Evolutionary conservation across 345 rosid species (phyloP), one percentile per base, ranked within the genome.

Genomic region (Boechera stricta): DNA sequence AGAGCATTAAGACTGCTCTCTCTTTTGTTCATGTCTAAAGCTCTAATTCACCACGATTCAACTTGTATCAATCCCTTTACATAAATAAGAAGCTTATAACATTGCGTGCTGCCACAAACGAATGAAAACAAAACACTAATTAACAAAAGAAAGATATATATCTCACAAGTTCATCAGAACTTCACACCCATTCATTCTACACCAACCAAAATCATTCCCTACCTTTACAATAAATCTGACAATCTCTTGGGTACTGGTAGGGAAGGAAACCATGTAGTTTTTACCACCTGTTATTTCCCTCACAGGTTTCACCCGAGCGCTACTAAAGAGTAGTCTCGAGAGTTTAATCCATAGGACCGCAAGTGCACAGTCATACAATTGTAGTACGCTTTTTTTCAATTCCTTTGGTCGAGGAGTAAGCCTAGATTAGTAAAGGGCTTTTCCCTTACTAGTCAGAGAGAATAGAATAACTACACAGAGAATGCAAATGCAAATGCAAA

Each of bases 151-250:
- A 58, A 58, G 41, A 28, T 54, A 42, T n/a, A 36, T 7, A 38
- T 15, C 18, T n/a, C 29, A 18, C 4, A 6, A 26, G 29, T n/a
- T 39, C 29, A 68, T 53, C 32, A 24, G 13, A 4, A 11, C 7
- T 18, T 58, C 31, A 38, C 4, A 39, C 49, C 18, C 49, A 45
- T 2, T 16, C 39, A 57, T 44, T 4, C 24, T 18, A 59, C 13
- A 71, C 45, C 57, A 59, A 47, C 48, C 36, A 47, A 44, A 18
- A 48, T 4, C 38, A 60, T 48, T 71, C 36, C n/a, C 15, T 33
- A 4, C 31, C 13, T 63, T 38, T 8, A 55, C 31, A 39, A n/a
- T n/a, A 54, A n/a, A 64, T 41, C 52, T 21, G 6, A 26, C 4
- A 62, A 39, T 39, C 33, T 61, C 21, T 10, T 26, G 0, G 44